Percentiles rank a stretch among this genome's conserved stretches.
These are phyloP conservation scores for Amyloporia xantha DNA, from an alignment of 768 basidiomycete species.

Conservation along the genomic window DNA sequence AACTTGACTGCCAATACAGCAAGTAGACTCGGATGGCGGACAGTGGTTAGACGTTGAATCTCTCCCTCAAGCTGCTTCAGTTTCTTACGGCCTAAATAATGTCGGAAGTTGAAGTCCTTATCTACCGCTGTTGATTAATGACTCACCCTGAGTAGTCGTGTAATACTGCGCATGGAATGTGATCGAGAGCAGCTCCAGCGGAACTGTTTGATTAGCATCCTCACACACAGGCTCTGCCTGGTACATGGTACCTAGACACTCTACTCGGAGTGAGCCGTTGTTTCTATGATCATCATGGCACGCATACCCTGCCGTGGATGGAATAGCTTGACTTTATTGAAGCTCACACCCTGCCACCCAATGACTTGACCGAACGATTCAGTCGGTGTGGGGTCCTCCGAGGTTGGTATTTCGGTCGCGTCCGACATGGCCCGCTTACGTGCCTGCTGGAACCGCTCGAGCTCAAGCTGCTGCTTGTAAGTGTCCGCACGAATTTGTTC, in stretches of 20 bases:
- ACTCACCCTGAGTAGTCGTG: slow-evolving; percentile 49
- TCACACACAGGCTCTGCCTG: slow-evolving; percentile 73
- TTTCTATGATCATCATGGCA: too few relatives aligned
- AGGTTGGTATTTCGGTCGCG: slow-evolving; percentile 54
- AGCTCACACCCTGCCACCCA: slow-evolving; percentile 49
- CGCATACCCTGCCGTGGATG: slow-evolving; percentile 63
- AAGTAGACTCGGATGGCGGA: slow-evolving; percentile 63
- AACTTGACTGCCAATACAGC: slow-evolving; percentile 64
- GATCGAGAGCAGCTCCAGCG: slow-evolving; percentile 63
- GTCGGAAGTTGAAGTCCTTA: not conserved
- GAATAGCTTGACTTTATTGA: slow-evolving; percentile 63
- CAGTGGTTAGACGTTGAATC: slow-evolving; percentile 48
- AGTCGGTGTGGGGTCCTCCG: slow-evolving; percentile 28
- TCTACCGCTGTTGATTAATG: not conserved
- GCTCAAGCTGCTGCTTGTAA: slow-evolving; percentile 48
- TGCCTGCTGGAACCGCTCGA: slow-evolving; percentile 43
- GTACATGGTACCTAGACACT: slow-evolving; percentile 59
- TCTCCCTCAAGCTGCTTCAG: slow-evolving; percentile 61
- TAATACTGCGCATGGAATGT: slow-evolving; percentile 69
- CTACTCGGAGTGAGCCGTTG: too few relatives aligned
- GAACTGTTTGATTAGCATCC: slow-evolving; percentile 40
- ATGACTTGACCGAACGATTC: slow-evolving; percentile 58
- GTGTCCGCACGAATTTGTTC: slow-evolving; percentile 64
- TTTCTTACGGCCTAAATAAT: slow-evolving; percentile 54
- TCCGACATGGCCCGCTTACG: slow-evolving; percentile 65